A percentile compares a stretch with the other conserved stretches of the same genome.
Conservation (phyloP, 495 filamentous ascomycete genomes). For the Pseudoneurospora amorphoporcata region DNA sequence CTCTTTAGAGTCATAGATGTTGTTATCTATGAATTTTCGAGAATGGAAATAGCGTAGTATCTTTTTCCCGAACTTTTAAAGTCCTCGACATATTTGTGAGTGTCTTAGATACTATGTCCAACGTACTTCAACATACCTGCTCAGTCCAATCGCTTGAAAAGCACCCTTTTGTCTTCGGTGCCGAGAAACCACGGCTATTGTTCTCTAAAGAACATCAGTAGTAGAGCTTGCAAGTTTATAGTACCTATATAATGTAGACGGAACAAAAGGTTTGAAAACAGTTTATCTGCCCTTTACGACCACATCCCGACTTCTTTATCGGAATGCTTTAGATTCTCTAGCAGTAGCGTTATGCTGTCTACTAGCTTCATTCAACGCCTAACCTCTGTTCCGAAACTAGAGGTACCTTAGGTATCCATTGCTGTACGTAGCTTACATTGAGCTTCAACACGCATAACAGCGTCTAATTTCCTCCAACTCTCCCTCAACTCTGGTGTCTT, state of each 20-base stretch:
- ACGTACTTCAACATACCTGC: not conserved
- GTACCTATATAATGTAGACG: not conserved
- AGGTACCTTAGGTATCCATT: no score
- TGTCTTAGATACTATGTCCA: not conserved
- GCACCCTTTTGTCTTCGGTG: rapidly evolving
- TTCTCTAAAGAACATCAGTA: not conserved
- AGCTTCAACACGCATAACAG: no score
- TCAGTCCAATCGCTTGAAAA: not conserved
- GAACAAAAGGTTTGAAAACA: not conserved
- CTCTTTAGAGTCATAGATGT: not conserved
- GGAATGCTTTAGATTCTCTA: no score
- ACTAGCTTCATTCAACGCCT: no score
- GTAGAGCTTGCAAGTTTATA: not conserved
- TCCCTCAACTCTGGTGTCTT: no score
- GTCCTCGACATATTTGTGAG: not conserved
- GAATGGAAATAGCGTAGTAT: not conserved
- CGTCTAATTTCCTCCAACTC: no score
- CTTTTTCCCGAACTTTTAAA: not conserved
- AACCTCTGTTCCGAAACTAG: no score
- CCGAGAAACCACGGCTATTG: not conserved
- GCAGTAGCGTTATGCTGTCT: no score
- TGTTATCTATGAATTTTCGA: not conserved
- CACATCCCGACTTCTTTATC: no score
- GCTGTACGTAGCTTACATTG: no score
- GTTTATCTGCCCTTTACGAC: not conserved